Conservation (phyloP, 2,329 filamentous ascomycete genomes). For the Cercospora sp. region DNA sequence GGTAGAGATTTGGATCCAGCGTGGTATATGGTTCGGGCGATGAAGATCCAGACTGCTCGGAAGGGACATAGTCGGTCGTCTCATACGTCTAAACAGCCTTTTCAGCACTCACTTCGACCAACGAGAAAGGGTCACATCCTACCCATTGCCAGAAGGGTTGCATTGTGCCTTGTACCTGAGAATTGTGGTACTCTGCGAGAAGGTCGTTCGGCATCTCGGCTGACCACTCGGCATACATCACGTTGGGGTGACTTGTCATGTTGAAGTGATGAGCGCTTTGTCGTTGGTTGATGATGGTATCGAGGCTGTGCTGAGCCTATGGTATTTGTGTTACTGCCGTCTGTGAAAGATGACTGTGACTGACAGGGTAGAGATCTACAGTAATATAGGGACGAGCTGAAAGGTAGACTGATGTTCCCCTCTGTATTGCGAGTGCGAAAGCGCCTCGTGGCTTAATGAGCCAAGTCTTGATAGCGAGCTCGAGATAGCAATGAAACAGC, state of each 20-base stretch:
- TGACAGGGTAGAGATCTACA: not conserved
- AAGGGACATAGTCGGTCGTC: not conserved
- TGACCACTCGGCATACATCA: not conserved
- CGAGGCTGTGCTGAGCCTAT: not conserved
- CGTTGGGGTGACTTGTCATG: not conserved
- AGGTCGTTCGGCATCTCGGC: not conserved
- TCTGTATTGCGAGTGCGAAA: not conserved
- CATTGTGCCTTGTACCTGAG: not conserved
- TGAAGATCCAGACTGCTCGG: not conserved
- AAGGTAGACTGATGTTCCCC: not conserved
- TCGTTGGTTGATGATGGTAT: not conserved
- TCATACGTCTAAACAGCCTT: not conserved
- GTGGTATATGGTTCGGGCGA: not conserved
- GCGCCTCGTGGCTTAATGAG: not conserved
- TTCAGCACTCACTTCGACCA: not conserved
- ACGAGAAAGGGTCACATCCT: not conserved
- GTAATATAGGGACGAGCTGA: not conserved
- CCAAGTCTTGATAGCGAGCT: not conserved
- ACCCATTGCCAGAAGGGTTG: conserved; percentile 1
- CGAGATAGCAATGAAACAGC: not conserved
- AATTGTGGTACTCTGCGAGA: not conserved
- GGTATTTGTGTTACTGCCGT: not conserved
- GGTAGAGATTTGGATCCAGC: not conserved
- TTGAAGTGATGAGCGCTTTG: not conserved
- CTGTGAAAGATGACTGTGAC: not conserved